Conservation (phyloP, 2,329 filamentous ascomycete species). For the Berkeleyomyces rouxiae region DNA sequence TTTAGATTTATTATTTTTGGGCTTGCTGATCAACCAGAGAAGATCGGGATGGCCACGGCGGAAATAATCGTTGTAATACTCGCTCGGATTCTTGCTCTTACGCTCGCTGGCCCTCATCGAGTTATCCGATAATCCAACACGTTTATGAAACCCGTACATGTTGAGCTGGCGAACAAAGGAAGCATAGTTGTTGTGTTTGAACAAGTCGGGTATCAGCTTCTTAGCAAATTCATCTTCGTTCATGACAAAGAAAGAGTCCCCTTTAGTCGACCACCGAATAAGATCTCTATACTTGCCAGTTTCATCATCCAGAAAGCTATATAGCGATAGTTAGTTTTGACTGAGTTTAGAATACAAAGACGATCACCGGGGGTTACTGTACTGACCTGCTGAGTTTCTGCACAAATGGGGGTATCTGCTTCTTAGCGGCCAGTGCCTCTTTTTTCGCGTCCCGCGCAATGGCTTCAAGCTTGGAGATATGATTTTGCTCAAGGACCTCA, state of each 20-base stretch:
- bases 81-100: constrained; percentile 94
- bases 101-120: constrained; percentile 95
- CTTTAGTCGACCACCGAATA: constrained; percentile 93
- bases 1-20: constrained; percentile 52
- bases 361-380: too few relatives aligned
- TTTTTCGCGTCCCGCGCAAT: constrained; percentile 67
- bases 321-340: constrained; percentile 16
- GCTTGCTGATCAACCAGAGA: constrained; percentile 91
- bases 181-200: constrained; percentile 98
- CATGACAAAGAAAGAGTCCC: constrained; percentile 88
- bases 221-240: constrained; percentile 99
- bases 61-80: constrained; percentile 96
- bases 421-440: constrained; percentile 76
- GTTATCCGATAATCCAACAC: constrained; percentile 82
- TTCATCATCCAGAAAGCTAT: constrained; percentile 78
- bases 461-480: constrained; percentile 62
- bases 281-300: constrained; percentile 66
- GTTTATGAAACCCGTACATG: constrained; percentile 98
- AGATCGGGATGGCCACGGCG: constrained; percentile 82
- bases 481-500: constrained; percentile 40
- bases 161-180: constrained; percentile 92
- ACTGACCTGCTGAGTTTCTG: constrained; percentile 90
- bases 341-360: neutral
- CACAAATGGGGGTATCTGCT: constrained; percentile 94
- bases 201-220: constrained; percentile 87